Conservation (phyloP, 2,329 filamentous ascomycete species). For the Penicillium sumatraense region DNA sequence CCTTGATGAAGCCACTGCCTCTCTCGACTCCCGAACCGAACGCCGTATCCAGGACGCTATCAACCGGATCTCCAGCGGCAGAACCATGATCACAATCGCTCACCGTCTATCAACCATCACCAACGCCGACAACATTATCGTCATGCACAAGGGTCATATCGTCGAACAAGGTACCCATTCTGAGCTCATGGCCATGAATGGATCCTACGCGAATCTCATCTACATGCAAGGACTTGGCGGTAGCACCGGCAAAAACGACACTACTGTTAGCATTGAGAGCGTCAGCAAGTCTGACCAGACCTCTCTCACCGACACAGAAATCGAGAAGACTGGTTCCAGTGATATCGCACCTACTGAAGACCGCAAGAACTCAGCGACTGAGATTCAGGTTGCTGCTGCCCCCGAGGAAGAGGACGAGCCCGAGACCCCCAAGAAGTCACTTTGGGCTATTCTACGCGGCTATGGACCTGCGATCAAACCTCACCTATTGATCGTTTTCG, state of each 20-base stretch:
- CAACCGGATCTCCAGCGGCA: constrained; percentile 58
- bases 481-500: constrained; percentile 48
- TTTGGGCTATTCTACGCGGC: constrained; percentile 33
- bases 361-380: constrained; percentile 17
- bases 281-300: constrained; percentile 32
- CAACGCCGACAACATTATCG: constrained; percentile 60
- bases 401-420: constrained; percentile 33
- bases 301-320: constrained; percentile 29
- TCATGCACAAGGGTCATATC: constrained; percentile 58
- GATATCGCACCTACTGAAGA: constrained; percentile 17
- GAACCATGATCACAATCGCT: constrained; percentile 77
- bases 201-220: constrained; percentile 30
- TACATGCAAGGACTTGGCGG: constrained; percentile 55
- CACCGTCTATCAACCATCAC: constrained; percentile 59
- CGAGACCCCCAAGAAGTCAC: constrained; percentile 30
- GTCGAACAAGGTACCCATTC: constrained; percentile 57
- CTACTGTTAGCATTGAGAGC: constrained; percentile 53
- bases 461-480: constrained; percentile 39
- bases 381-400: constrained; percentile 18
- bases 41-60: constrained; percentile 59
- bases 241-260: constrained; percentile 51
- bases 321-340: constrained; percentile 21
- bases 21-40: constrained; percentile 61
- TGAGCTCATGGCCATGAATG: constrained; percentile 55
- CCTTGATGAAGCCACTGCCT: constrained; percentile 77